Base-by-base conservation (phyloP, 306 rosid genomes). In the Trichosanthes cucumerina region DNA sequence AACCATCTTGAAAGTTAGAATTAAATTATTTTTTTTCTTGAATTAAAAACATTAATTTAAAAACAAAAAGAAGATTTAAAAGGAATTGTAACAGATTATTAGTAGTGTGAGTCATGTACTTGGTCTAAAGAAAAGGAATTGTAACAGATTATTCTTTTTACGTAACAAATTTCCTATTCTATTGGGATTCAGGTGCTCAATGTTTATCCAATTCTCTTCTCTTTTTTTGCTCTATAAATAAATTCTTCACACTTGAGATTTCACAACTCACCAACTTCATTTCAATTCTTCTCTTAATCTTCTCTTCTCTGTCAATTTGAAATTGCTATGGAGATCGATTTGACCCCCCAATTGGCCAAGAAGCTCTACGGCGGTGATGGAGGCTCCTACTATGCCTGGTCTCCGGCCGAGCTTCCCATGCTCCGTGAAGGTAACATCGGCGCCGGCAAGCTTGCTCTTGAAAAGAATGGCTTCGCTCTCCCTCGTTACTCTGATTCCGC, bases 391-490 rank as follows among this genome's bases (percentile, higher is more conserved):
- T 39, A 19, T 21, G 4, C 74, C 4, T 68, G 74, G 74, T 68
- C 74, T 39, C 74, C 74, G 2, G 4, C 44, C 16, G 74, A 68
- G 0, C 74, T 39, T 39, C 52, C 74, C 4, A 68, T 68, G 74
- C 74, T 68, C 15, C 52, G 74, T 9, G 10, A 68, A 39, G 74
- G 74, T 0, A 68, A 68, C 50, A 68, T 68, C 33, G 74, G 74
- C 3, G 74, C 74, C 0, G 3, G 33, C 4, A 68, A 68, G 19
- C 74, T 68, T 3, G 50, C 52, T 3, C 74, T 68, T 16, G 33
- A 68, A 52, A 68, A 68, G 31, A 68, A 68, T 68, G 52, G 74
- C 31, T 68, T 68, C 28, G 74, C 74, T n/a, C 74, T 68, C 18
- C 74, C 74, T n/a, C 19, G 52, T 9, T 68, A 68, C 31, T 68